Conservation (phyloP, 2,329 filamentous ascomycete species). For the Penicillium sp. region DNA sequence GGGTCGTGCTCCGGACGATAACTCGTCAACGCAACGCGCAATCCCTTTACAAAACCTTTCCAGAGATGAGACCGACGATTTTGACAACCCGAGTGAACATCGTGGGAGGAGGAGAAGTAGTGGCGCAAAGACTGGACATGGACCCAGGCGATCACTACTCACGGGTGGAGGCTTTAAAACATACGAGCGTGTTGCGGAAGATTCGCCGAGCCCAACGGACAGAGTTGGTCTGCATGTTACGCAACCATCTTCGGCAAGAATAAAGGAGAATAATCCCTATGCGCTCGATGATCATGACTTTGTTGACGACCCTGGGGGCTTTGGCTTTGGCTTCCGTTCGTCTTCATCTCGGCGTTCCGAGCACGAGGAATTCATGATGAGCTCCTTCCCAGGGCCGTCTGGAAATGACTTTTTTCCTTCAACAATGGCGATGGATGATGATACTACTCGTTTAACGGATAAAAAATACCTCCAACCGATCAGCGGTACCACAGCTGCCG, state of each 20-base stretch:
- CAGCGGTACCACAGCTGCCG: slow-evolving; percentile 44
- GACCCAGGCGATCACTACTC: slow-evolving; percentile 38
- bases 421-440: slow-evolving; percentile 49
- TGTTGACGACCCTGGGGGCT: slow-evolving; percentile 33
- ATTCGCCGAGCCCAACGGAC: slow-evolving; percentile 47
- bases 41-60: slow-evolving; percentile 69
- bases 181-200: slow-evolving; percentile 53
- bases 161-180: slow-evolving; percentile 37
- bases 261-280: slow-evolving; percentile 20
- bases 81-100: slow-evolving; percentile 23
- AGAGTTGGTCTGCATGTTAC: slow-evolving; percentile 17
- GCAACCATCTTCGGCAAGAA: slow-evolving; percentile 22
- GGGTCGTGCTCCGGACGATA: slow-evolving; percentile 19
- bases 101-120: slow-evolving; percentile 27
- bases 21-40: slow-evolving; percentile 41
- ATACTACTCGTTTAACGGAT: slow-evolving; percentile 59
- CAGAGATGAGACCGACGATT: slow-evolving; percentile 29
- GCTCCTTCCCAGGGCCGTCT: slow-evolving; percentile 6
- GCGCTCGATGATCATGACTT: slow-evolving; percentile 22
- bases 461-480: slow-evolving; percentile 54
- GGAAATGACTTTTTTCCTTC: slow-evolving; percentile 52
- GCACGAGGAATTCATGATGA: slow-evolving; percentile 23
- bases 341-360: slow-evolving; percentile 19
- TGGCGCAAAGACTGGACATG: slow-evolving; percentile 35
- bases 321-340: slow-evolving; percentile 38